Conservation (phyloP, 805 yeast species). For the Dipodascopsis uninucleata region DNA sequence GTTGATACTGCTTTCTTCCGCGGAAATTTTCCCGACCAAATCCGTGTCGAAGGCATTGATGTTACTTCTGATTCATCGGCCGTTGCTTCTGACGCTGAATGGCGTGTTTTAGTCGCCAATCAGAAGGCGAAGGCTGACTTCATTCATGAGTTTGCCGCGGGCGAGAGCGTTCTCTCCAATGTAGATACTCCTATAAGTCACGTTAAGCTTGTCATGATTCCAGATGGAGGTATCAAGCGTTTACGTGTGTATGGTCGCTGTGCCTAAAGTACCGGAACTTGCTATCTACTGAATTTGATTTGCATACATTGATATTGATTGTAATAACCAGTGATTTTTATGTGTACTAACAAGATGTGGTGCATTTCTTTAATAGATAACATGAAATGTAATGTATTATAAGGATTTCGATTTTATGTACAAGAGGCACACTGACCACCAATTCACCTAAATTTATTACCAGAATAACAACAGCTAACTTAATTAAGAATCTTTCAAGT, state of each 20-base stretch:
- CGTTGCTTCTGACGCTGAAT: slow-evolving; percentile 44
- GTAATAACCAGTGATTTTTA: too few species aligned
- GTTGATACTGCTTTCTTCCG: slow-evolving; percentile 92
- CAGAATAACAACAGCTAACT: too few species aligned
- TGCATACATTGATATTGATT: too few species aligned
- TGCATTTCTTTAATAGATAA: too few species aligned
- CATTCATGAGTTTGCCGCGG: slow-evolving; percentile 55
- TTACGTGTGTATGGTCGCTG: slow-evolving; percentile 69
- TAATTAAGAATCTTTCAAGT: too few species aligned
- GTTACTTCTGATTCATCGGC: slow-evolving; percentile 37
- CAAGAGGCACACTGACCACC: too few species aligned
- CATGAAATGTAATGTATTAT: too few species aligned
- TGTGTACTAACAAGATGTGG: too few species aligned
- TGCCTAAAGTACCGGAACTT: too few species aligned
- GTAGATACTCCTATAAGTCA: slow-evolving; percentile 49
- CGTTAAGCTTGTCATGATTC: slow-evolving; percentile 76
- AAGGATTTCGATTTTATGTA: too few species aligned
- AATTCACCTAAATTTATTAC: too few species aligned
- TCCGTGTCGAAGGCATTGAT: slow-evolving; percentile 62
- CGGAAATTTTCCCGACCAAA: slow-evolving; percentile 88
- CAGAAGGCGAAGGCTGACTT: slow-evolving; percentile 78
- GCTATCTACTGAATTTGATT: too few species aligned
- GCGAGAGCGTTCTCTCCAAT: slow-evolving; percentile 32
- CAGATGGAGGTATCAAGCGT: slow-evolving; percentile 97
- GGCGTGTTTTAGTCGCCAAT: slow-evolving; percentile 65